phyloP scores from a whole-genome alignment of 139 green algal species.

The Klebsormidium nitens region DNA sequence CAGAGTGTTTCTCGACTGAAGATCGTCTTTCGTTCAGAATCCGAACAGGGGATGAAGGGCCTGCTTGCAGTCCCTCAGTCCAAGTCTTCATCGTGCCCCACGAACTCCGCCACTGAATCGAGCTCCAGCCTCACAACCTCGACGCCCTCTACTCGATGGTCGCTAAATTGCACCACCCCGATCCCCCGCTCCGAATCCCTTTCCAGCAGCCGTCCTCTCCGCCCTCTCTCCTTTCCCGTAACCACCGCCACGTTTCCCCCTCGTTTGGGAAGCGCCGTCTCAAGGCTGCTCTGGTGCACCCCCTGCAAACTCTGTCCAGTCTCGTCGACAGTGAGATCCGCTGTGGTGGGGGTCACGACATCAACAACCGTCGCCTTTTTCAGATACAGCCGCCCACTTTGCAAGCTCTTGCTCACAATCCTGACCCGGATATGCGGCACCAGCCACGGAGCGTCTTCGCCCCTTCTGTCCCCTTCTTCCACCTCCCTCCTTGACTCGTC shows the following conservation, averaged over 20 bases:
- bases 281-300: constrained; percentile 33
- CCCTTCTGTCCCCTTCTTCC: constrained; percentile 4
- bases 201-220: constrained; percentile 38
- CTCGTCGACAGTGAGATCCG: constrained; percentile 26
- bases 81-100: constrained; percentile 9
- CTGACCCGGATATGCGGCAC: constrained; percentile 39
- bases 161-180: constrained; percentile 36
- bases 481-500: not conserved
- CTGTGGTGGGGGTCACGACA: constrained; percentile 28
- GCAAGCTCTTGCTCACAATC: constrained; percentile 42
- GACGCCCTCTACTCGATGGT: no score
- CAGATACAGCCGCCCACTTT: constrained; percentile 40
- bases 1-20: no score
- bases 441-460: constrained; percentile 30
- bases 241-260: constrained; percentile 40
- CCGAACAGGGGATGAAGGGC: no score
- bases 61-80: no score
- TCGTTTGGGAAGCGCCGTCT: constrained; percentile 45
- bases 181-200: constrained; percentile 17
- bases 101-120: constrained; percentile 44
- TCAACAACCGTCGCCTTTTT: constrained; percentile 48
- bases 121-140: constrained; percentile 23
- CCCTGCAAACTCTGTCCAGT: constrained; percentile 12
- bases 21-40: no score
- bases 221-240: constrained; percentile 20